Percentiles rank a stretch among this genome's conserved stretches.
These are phyloP conservation scores for Ceratonia siliqua DNA, from an alignment of 306 rosid species.

Conservation along the genomic window DNA sequence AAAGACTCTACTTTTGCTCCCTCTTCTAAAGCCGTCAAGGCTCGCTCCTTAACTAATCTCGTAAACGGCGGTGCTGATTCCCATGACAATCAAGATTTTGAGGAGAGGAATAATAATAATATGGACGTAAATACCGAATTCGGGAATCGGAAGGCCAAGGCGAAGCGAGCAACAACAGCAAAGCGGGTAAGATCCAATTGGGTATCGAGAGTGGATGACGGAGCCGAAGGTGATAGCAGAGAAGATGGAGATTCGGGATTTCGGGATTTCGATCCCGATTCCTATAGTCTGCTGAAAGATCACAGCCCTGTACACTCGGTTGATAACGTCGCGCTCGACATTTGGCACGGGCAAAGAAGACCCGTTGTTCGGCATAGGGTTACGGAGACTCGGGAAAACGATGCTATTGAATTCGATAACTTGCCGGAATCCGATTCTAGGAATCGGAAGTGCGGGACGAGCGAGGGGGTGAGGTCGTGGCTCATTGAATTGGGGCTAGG, in stretches of 20 bases:
- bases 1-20: no score
- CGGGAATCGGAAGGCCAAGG: conserved; percentile 41
- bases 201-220: conserved; percentile 36
- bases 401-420: conserved; percentile 28
- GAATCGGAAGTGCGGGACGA: conserved; percentile 32
- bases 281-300: conserved; percentile 39
- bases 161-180: conserved; percentile 53
- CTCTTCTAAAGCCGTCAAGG: conserved; percentile 46
- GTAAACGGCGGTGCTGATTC: conserved; percentile 48
- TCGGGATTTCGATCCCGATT: conserved; percentile 49
- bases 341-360: conserved; percentile 40
- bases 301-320: conserved; percentile 46
- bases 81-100: conserved; percentile 24
- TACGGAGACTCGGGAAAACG: conserved; percentile 46
- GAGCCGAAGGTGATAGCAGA: conserved; percentile 28
- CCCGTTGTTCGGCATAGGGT: conserved; percentile 39
- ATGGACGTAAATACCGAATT: conserved; percentile 43
- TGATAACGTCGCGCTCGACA: conserved; percentile 41
- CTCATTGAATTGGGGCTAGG: conserved; percentile 61
- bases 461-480: conserved; percentile 66
- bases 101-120: conserved; percentile 37
- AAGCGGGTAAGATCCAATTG: conserved; percentile 60
- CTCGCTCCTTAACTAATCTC: conserved; percentile 50
- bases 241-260: conserved; percentile 47
- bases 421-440: conserved; percentile 50